phyloP scores from a whole-genome alignment of 2,329 filamentous ascomycete genomes.

The Thelonectria rubi region DNA sequence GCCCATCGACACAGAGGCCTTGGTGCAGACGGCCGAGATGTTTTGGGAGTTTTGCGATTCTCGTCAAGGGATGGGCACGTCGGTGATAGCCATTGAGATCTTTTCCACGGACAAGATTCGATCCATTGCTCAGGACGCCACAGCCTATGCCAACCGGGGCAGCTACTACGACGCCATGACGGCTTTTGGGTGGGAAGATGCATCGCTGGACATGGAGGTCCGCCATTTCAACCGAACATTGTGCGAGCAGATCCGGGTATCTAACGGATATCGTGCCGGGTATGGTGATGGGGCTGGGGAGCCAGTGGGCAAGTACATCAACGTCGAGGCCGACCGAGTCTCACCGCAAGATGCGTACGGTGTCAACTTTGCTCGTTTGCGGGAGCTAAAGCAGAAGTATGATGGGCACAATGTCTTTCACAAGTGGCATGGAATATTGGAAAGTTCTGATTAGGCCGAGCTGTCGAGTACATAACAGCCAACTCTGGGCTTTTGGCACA shows the following conservation, averaged over 20 bases:
- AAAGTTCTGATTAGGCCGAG: background rate
- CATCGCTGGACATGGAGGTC: constrained; percentile 48
- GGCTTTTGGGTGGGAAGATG: constrained; percentile 52
- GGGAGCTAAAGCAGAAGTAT: constrained; percentile 46
- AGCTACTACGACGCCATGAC: constrained; percentile 55
- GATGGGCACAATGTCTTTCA: constrained; percentile 48
- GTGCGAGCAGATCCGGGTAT: constrained; percentile 36
- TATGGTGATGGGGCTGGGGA: constrained; percentile 30
- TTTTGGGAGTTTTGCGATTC: constrained; percentile 42
- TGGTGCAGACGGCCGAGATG: constrained; percentile 40
- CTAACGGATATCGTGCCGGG: constrained; percentile 36
- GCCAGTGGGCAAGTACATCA: constrained; percentile 44
- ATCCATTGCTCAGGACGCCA: constrained; percentile 47
- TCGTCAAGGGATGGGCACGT: constrained; percentile 34
- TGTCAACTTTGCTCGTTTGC: constrained; percentile 41
- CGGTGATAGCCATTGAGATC: constrained; percentile 51
- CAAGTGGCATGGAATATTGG: constrained; percentile 42
- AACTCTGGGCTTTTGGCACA: background rate
- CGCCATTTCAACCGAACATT: constrained; percentile 51
- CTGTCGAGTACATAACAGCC: background rate
- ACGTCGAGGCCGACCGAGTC: constrained; percentile 41
- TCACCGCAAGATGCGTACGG: constrained; percentile 45
- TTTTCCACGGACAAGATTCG: constrained; percentile 52
- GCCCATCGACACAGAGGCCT: constrained; percentile 46
- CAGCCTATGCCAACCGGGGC: constrained; percentile 57